Percentiles rank a stretch among this genome's conserved stretches.
These are phyloP conservation scores for Hypoxylon perforatum DNA, from an alignment of 495 filamentous ascomycete genomes.

Conservation along the genomic window DNA sequence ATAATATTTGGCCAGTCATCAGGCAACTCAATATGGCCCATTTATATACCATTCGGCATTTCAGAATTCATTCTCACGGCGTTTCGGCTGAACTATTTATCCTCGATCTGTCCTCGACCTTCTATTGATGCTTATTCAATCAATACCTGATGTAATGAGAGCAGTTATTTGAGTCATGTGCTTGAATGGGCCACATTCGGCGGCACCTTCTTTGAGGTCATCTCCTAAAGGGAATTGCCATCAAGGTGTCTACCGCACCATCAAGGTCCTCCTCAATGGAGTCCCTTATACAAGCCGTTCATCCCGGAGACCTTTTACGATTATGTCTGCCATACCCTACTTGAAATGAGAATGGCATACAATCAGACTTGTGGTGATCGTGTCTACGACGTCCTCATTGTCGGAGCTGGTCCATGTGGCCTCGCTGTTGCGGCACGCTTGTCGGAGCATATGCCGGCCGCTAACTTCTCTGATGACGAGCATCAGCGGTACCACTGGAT, in stretches of 20 bases:
- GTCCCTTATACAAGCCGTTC: slow-evolving; percentile 7
- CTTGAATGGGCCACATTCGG: slow-evolving; percentile 11
- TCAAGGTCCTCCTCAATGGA: slow-evolving; percentile 35
- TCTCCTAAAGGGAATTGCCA: slow-evolving; percentile 23
- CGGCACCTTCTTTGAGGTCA: slow-evolving; percentile 23
- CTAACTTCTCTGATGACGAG: slow-evolving; percentile 74
- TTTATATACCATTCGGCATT: not conserved
- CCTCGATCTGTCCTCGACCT: not conserved
- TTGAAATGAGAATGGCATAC: slow-evolving; percentile 4
- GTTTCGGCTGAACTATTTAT: not conserved
- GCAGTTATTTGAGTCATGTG: slow-evolving; percentile 1
- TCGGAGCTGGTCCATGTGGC: slow-evolving; percentile 72
- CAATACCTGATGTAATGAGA: not conserved
- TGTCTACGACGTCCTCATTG: slow-evolving; percentile 68
- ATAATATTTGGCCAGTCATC: not conserved
- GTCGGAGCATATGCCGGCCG: slow-evolving; percentile 68
- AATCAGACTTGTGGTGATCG: slow-evolving; percentile 26
- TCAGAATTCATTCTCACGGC: not conserved
- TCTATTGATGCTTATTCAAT: not conserved
- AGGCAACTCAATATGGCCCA: not conserved
- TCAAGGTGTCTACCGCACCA: slow-evolving; percentile 36
- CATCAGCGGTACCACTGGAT: slow-evolving; percentile 75
- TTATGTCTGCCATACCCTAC: not conserved
- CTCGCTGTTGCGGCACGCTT: slow-evolving; percentile 70
- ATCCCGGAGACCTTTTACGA: not conserved